phyloP scores from a whole-genome alignment of 2,329 filamentous ascomycete species.

The Nannizziopsis barbatae region DNA sequence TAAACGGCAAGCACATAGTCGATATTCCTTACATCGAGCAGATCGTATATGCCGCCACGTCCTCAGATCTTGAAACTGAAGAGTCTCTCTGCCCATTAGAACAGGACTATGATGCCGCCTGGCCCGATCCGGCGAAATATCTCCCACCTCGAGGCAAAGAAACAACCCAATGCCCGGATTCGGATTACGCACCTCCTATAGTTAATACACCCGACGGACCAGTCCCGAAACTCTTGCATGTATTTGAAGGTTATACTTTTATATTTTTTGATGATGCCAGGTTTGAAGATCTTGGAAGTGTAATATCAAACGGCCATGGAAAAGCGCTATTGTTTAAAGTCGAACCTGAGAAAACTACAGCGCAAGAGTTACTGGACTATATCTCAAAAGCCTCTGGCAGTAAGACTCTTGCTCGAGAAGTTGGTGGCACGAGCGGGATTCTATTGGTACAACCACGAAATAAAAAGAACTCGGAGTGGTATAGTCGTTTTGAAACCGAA shows the following conservation, averaged over 20 bases:
- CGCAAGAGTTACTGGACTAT: conserved; percentile 66
- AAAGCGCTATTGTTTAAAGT: conserved; percentile 64
- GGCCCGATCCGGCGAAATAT: conserved; percentile 63
- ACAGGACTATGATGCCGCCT: conserved; percentile 63
- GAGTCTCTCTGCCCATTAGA: conserved; percentile 53
- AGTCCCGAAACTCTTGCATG: conserved; percentile 44
- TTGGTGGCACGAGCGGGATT: conserved; percentile 55
- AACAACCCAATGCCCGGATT: conserved; percentile 54
- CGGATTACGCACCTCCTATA: conserved; percentile 59
- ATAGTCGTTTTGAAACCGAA: conserved; percentile 53
- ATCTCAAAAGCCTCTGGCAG: conserved; percentile 64
- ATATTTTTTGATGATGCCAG: conserved; percentile 71
- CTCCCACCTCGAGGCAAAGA: conserved; percentile 68
- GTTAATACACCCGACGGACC: too few species aligned
- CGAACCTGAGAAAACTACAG: conserved; percentile 50
- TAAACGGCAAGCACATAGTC: conserved; percentile 61
- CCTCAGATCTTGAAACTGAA: conserved; percentile 41
- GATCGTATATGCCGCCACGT: conserved; percentile 50
- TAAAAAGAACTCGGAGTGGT: conserved; percentile 54
- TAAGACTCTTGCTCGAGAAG: conserved; percentile 55
- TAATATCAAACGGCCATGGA: conserved; percentile 67
- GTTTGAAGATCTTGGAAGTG: conserved; percentile 60
- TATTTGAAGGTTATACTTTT: conserved; percentile 83
- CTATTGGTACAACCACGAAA: conserved; percentile 65
- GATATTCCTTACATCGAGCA: conserved; percentile 55